Conservation (phyloP, 805 yeast genomes). For the Wickerhamiella allomyrinae region DNA sequence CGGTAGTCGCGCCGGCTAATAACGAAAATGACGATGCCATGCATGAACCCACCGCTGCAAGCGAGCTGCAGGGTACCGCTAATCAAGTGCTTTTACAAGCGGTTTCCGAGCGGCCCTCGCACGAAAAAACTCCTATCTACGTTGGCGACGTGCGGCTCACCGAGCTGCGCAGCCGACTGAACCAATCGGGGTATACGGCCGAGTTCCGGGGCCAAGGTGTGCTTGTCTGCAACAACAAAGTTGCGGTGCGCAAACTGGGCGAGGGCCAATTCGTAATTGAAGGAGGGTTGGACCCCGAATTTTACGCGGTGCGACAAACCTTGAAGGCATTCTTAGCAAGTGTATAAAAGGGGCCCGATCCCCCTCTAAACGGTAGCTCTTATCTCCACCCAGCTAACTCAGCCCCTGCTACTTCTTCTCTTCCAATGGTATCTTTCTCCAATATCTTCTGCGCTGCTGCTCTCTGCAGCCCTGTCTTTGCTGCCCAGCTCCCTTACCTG, state of each 20-base stretch:
- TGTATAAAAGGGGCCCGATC: slow-evolving; percentile 4
- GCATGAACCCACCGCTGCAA: not conserved
- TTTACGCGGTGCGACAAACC: slow-evolving; percentile 33
- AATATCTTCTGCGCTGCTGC: slow-evolving; percentile 4
- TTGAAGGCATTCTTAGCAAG: slow-evolving; percentile 14
- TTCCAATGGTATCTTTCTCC: not conserved
- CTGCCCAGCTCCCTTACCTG: slow-evolving; percentile 4
- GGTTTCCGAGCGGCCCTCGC: not conserved
- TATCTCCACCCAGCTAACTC: no score
- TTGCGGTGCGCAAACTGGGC: slow-evolving; percentile 61
- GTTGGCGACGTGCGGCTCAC: slow-evolving; percentile 83
- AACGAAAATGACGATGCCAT: slow-evolving; percentile 3
- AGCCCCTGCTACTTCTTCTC: not conserved
- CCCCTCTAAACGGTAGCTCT: not conserved
- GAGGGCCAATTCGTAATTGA: slow-evolving; percentile 79
- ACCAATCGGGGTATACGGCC: slow-evolving; percentile 47
- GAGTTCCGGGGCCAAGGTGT: slow-evolving; percentile 92
- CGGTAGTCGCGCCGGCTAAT: no score
- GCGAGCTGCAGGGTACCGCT: not conserved
- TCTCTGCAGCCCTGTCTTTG: slow-evolving; percentile 8
- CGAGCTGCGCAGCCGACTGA: slow-evolving; percentile 54
- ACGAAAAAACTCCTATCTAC: slow-evolving; percentile 18
- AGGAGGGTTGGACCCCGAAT: slow-evolving; percentile 61
- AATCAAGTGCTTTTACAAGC: not conserved
- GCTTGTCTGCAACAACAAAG: slow-evolving; percentile 62